A percentile compares a stretch with the other conserved stretches of the same genome.
These are phyloP conservation scores for Chiua sp. DNA, from an alignment of 1,284 basidiomycete genomes.

Conservation along the genomic window DNA sequence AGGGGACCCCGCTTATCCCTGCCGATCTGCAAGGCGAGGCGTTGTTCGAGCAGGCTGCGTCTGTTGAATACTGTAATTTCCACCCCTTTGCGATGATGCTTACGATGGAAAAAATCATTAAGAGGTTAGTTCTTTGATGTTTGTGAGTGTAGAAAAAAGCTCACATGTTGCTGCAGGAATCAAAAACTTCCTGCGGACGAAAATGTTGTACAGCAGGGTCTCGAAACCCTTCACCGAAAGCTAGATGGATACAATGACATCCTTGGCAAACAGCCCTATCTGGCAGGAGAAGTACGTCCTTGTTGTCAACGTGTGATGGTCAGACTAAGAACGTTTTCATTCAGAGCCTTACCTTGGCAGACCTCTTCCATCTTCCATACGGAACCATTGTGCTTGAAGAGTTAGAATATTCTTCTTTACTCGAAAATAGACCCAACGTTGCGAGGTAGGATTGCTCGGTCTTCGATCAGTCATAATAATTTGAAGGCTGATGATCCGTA, in stretches of 20 bases:
- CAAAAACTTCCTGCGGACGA: constrained; percentile 32
- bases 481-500: background rate
- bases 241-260: constrained; percentile 37
- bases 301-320: background rate
- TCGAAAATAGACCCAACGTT: constrained; percentile 32
- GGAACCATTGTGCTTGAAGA: constrained; percentile 40
- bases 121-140: constrained; percentile 31
- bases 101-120: constrained; percentile 49
- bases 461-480: background rate
- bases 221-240: constrained; percentile 31
- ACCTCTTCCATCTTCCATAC: constrained; percentile 62
- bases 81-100: constrained; percentile 41
- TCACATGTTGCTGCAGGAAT: constrained; percentile 16
- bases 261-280: constrained; percentile 33
- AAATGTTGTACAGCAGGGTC: constrained; percentile 33
- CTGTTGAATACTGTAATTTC: constrained; percentile 33
- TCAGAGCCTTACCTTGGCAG: constrained; percentile 56
- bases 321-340: background rate
- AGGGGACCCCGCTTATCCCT: constrained; percentile 40
- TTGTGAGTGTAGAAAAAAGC: background rate
- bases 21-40: constrained; percentile 41
- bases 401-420: constrained; percentile 24
- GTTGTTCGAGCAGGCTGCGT: constrained; percentile 55
- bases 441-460: constrained; percentile 24
- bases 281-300: constrained; percentile 36